A percentile compares a stretch with the other conserved stretches of the same genome.
These are phyloP conservation scores for Biscutella laevigata DNA, from an alignment of 441 rosid species.

Conservation along the genomic window DNA sequence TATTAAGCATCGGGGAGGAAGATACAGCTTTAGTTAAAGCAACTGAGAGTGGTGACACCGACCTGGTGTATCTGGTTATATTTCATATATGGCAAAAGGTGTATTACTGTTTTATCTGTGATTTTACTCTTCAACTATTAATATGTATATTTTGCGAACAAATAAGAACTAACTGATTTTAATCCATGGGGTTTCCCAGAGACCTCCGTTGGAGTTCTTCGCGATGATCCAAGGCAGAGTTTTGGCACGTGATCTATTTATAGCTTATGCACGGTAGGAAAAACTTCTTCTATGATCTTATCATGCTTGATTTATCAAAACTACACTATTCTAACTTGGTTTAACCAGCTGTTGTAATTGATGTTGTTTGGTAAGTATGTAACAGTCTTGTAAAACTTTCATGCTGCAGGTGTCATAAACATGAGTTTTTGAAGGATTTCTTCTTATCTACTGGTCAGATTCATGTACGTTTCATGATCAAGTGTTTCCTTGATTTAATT, in stretches of 20 bases:
- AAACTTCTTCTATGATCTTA: not conserved
- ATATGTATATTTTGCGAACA: not conserved
- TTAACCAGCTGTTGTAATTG: not conserved
- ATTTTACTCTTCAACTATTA: not conserved
- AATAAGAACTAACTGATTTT: conserved; percentile 6
- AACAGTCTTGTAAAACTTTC: conserved; percentile 5
- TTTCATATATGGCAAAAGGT: conserved; percentile 99
- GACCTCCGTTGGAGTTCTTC: conserved; percentile 73
- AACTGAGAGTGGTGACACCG: conserved; percentile 93
- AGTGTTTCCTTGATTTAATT: not conserved
- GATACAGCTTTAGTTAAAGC: conserved; percentile 92
- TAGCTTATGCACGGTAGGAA: conserved; percentile 62
- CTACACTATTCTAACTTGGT: not conserved
- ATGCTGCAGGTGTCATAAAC: conserved; percentile 62
- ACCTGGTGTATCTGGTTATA: conserved; percentile 85
- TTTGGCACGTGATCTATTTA: conserved; percentile 78
- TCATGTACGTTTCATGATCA: conserved; percentile 53
- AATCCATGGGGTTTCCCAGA: conserved; percentile 41
- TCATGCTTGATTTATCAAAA: not conserved
- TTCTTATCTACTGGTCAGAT: conserved; percentile 89
- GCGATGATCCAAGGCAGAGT: conserved; percentile 83
- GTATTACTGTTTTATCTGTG: not conserved
- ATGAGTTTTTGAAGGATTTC: conserved; percentile 89
- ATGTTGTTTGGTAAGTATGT: not conserved
- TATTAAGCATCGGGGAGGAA: conserved; percentile 93